phyloP scores from a whole-genome alignment of 176 grass and related monocot species.

The Tuctoria greenei region DNA sequence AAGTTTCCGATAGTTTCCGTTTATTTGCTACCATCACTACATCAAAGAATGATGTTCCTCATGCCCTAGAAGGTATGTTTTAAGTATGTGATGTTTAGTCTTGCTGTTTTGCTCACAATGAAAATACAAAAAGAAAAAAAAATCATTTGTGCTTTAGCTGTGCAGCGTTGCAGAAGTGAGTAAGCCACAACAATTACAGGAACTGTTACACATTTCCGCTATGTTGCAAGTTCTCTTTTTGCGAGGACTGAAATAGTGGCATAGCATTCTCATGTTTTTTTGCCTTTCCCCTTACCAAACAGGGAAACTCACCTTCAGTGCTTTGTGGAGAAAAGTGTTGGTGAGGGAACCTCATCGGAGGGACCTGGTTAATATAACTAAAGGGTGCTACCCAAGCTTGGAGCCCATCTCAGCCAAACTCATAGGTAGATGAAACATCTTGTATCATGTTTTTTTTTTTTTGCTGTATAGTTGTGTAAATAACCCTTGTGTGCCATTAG shows the following conservation, averaged over 20 bases:
- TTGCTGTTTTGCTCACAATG: background rate
- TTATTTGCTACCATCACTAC: slow-evolving; percentile 85
- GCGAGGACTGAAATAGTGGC: background rate
- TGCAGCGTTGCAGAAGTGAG: background rate
- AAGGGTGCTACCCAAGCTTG: slow-evolving; percentile 80
- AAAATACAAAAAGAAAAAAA: background rate
- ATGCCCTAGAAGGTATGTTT: slow-evolving; percentile 65
- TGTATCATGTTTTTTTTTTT: slow-evolving; percentile 15
- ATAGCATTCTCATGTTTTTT: slow-evolving; percentile 2
- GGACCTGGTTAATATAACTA: slow-evolving; percentile 77
- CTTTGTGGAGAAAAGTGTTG: slow-evolving; percentile 90
- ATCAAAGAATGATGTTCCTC: slow-evolving; percentile 65
- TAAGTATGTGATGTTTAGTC: slow-evolving; percentile 10
- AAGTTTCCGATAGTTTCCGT: slow-evolving; percentile 74
- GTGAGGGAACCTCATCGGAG: slow-evolving; percentile 53
- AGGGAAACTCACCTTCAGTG: slow-evolving; percentile 56
- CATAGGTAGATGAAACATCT: slow-evolving; percentile 53
- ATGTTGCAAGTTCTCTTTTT: background rate
- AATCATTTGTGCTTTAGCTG: background rate
- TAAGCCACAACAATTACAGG: background rate
- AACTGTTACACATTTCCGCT: slow-evolving; percentile 4
- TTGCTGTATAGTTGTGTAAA: slow-evolving; percentile 12
- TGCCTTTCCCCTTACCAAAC: slow-evolving; percentile 28
- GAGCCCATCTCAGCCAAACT: slow-evolving; percentile 56
- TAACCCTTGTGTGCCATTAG: slow-evolving; percentile 45